These are phyloP conservation scores for Ephemerocybe angulata DNA, from an alignment of 768 basidiomycete genomes.

Conservation along the genomic window DNA sequence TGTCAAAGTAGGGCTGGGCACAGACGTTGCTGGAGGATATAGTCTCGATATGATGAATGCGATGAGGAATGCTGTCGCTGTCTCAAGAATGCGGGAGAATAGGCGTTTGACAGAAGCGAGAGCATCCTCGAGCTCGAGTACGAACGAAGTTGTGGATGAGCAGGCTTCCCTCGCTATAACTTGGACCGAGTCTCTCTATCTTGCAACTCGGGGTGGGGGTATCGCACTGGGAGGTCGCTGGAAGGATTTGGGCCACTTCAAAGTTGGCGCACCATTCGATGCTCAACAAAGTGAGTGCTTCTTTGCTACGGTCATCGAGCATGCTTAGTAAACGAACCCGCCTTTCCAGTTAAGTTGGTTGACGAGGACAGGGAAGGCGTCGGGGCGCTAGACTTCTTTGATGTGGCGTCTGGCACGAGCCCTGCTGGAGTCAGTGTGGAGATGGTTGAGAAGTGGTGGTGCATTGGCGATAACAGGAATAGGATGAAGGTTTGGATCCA, in stretches of 20 bases:
- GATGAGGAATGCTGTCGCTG: slow-evolving; percentile 77
- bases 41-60: slow-evolving; percentile 69
- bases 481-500: slow-evolving; percentile 73
- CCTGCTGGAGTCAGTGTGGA: slow-evolving; percentile 32
- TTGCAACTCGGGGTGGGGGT: slow-evolving; percentile 81
- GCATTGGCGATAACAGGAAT: slow-evolving; percentile 69
- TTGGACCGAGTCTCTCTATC: slow-evolving; percentile 79
- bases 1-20: slow-evolving; percentile 76
- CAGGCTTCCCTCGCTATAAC: slow-evolving; percentile 47
- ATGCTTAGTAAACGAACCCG: not conserved
- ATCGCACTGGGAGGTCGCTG: slow-evolving; percentile 56
- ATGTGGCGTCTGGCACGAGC: slow-evolving; percentile 23
- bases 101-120: slow-evolving; percentile 25
- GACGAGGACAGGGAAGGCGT: slow-evolving; percentile 42
- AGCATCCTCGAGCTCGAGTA: slow-evolving; percentile 2
- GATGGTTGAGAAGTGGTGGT: slow-evolving; percentile 89
- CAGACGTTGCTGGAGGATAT: slow-evolving; percentile 87
- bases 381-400: slow-evolving; percentile 70
- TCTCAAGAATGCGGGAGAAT: slow-evolving; percentile 68
- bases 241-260: slow-evolving; percentile 45
- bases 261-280: slow-evolving; percentile 65
- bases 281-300: slow-evolving; percentile 64
- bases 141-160: not conserved
- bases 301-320: not conserved
- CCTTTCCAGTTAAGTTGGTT: slow-evolving; percentile 42